These are phyloP conservation scores for Beta macrorhiza DNA, from an alignment of 179 eudicot species.

Conservation along the genomic window DNA sequence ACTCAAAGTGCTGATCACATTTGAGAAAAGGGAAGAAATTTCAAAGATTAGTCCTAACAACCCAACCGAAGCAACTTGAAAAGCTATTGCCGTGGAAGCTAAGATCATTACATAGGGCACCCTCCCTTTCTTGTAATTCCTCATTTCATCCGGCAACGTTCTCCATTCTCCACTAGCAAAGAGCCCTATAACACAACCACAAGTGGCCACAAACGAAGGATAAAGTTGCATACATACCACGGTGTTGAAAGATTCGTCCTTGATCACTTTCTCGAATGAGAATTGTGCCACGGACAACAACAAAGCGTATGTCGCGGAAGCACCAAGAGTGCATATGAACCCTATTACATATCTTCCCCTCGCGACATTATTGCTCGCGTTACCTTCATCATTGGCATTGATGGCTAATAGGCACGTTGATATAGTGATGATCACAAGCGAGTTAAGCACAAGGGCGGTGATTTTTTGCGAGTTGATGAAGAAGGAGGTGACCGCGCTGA, in stretches of 20 bases:
- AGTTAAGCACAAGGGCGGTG: slow-evolving; percentile 54
- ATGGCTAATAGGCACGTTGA: slow-evolving; percentile 62
- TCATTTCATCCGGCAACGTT: slow-evolving; percentile 47
- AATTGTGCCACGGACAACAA: slow-evolving; percentile 51
- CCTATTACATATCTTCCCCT: slow-evolving; percentile 39
- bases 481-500: slow-evolving; percentile 58
- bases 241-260: slow-evolving; percentile 30
- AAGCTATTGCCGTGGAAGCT: slow-evolving; percentile 50
- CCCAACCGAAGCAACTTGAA: slow-evolving; percentile 55
- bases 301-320: slow-evolving; percentile 52
- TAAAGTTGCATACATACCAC: slow-evolving; percentile 48
- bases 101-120: slow-evolving; percentile 53
- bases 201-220: slow-evolving; percentile 42
- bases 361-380: neutral
- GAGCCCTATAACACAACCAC: slow-evolving; percentile 44
- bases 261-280: slow-evolving; percentile 49
- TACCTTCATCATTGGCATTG: slow-evolving; percentile 16
- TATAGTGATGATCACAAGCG: slow-evolving; percentile 54
- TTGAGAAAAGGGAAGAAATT: slow-evolving; percentile 66
- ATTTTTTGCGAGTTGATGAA: slow-evolving; percentile 66
- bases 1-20: slow-evolving; percentile 44
- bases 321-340: slow-evolving; percentile 60
- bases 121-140: slow-evolving; percentile 39
- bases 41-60: slow-evolving; percentile 55
- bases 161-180: slow-evolving; percentile 70